Base-by-base conservation (phyloP, 2,329 filamentous ascomycete genomes). In the Helotiales sp. region DNA sequence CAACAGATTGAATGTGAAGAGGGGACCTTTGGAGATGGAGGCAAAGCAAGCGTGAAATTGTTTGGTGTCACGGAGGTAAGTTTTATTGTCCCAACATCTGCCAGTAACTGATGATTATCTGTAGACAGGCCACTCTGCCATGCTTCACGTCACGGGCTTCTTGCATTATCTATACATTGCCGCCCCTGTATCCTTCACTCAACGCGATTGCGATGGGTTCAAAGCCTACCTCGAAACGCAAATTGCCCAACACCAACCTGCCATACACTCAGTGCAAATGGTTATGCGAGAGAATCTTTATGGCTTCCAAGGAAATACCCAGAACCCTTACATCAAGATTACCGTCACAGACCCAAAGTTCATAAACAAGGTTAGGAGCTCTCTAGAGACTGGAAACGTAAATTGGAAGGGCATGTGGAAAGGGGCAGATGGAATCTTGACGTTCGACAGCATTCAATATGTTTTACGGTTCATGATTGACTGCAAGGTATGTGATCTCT, bases 401-500 rank as follows among this genome's bases (percentile, higher is more conserved):
- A 97, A 98, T 71, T 98, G 91, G 83, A 96, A 93, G 73, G 86
- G 88, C 4, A 81, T 97, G 73, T 99, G 95, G 93, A 89, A 86
- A 65, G 82, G 78, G 19, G 78, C 81, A 15, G 84, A 83, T 19
- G 89, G 89, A 19, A 86, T 98, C 63, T 83, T 93, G 73, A 98
- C 95, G 0, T 99, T 93, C 68, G 95, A 99, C 77, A 97, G 88
- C 66, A 93, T 99, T 57, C 91, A 96, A 78, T 99, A 97, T 70
- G 85, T 98, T 25, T 76, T 98, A 64, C 84, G 95, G 52, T 98
- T 99, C 75, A 99, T 99, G 95, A 93, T 99, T 50, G 95, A 99
- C 73, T 96, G 90, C 65, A 89, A 93, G 73, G 87, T 90, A 42
- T 9, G 24, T 31, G 15, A 31, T 15, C 9, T 12, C 8, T 12